A percentile compares a stretch with the other conserved stretches of the same genome.
These are phyloP conservation scores for Anastatica hierochuntica DNA, from an alignment of 345 rosid species.

Conservation along the genomic window DNA sequence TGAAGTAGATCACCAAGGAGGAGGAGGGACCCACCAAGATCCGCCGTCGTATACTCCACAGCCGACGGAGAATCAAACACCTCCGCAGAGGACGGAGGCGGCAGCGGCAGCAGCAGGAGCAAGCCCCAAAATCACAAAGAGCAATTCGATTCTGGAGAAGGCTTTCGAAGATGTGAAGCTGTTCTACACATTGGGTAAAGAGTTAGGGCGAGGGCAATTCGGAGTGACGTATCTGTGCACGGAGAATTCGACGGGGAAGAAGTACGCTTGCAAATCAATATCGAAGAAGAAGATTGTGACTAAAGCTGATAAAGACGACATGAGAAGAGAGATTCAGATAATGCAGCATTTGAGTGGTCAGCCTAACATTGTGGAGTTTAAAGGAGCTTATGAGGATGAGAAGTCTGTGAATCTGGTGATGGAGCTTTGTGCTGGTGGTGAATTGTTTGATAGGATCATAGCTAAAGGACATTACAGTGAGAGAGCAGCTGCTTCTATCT, in stretches of 20 bases:
- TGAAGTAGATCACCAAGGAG: slow-evolving; percentile 11
- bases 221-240: slow-evolving; percentile 77
- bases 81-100: slow-evolving; percentile 30
- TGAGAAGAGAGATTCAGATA: slow-evolving; percentile 75
- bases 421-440: slow-evolving; percentile 45
- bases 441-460: slow-evolving; percentile 28
- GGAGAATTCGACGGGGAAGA: slow-evolving; percentile 55
- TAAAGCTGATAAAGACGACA: slow-evolving; percentile 65
- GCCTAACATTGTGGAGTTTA: slow-evolving; percentile 81
- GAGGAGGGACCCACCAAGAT: slow-evolving; percentile 17
- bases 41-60: slow-evolving; percentile 30
- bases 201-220: slow-evolving; percentile 85
- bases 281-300: slow-evolving; percentile 61
- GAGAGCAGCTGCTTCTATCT: slow-evolving; percentile 29
- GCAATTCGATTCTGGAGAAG: slow-evolving; percentile 59
- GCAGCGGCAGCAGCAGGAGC: slow-evolving; percentile 15
- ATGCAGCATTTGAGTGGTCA: slow-evolving; percentile 97
- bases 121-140: slow-evolving; percentile 33
- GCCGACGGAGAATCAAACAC: slow-evolving; percentile 22
- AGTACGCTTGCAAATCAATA: slow-evolving; percentile 80
- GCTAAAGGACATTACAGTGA: slow-evolving; percentile 32
- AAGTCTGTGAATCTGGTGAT: slow-evolving; percentile 72
- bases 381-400: slow-evolving; percentile 80
- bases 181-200: slow-evolving; percentile 56
- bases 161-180: slow-evolving; percentile 61